phyloP scores from a whole-genome alignment of 1,284 basidiomycete genomes.

The Wolfiporia cocos region DNA sequence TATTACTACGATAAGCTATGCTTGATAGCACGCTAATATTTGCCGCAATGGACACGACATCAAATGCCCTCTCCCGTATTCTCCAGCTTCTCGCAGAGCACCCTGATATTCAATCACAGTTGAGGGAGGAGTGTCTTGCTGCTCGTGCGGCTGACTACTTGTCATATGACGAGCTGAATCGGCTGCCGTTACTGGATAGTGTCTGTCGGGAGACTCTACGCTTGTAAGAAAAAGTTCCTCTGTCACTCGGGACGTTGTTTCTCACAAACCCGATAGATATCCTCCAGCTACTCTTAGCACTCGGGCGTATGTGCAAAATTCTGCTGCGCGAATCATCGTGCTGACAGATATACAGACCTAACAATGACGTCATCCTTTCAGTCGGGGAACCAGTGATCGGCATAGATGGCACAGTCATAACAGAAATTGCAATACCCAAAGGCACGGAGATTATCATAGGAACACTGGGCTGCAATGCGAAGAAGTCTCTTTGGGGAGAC shows the following conservation, averaged over 20 bases:
- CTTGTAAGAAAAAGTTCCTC: conserved; percentile 2
- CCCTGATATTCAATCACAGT: conserved; percentile 5
- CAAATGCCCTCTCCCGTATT: conserved; percentile 5
- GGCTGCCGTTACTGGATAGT: not conserved
- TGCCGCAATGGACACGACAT: conserved; percentile 10
- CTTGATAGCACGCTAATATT: conserved; percentile 2
- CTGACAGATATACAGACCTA: too few species aligned
- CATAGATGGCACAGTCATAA: not conserved
- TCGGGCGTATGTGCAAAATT: conserved; percentile 2
- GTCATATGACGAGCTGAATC: conserved; percentile 6
- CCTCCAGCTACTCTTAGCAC: not conserved
- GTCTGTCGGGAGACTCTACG: not conserved
- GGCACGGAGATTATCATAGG: not conserved
- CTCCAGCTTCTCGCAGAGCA: conserved; percentile 1
- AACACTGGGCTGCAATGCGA: conserved; percentile 17
- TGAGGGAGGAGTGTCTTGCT: conserved; percentile 3
- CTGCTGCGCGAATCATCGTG: too few species aligned
- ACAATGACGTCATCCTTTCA: not conserved
- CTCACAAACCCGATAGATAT: not conserved
- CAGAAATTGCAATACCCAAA: not conserved
- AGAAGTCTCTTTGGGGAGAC: conserved; percentile 20
- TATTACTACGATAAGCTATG: not conserved
- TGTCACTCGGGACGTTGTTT: conserved; percentile 5
- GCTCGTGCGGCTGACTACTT: conserved; percentile 5
- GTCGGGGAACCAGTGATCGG: not conserved